phyloP scores from a whole-genome alignment of 2,329 filamentous ascomycete genomes.

The Scortechinia acanthostroma region DNA sequence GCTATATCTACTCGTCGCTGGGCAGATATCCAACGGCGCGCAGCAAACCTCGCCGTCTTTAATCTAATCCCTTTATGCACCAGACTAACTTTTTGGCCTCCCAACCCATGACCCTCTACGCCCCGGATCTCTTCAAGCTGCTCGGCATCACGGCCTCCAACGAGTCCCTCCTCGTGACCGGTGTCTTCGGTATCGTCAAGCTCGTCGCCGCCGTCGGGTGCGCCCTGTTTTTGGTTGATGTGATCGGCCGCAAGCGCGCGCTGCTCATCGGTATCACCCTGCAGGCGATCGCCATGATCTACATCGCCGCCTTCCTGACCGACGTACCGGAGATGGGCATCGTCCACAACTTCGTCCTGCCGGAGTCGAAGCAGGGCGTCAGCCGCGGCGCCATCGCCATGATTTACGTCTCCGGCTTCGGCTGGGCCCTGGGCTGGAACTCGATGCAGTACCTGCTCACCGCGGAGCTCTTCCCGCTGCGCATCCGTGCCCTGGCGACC shows the following conservation, averaged over 20 bases:
- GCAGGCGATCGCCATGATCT: conserved; percentile 25
- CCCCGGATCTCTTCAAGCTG: conserved; percentile 43
- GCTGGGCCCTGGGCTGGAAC: conserved; percentile 39
- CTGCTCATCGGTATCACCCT: conserved; percentile 25
- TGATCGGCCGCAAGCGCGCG: conserved; percentile 42
- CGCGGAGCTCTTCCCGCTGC: conserved; percentile 32
- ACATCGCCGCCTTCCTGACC: conserved; percentile 25
- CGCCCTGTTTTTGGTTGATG: conserved; percentile 51
- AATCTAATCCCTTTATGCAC: conserved; percentile 3
- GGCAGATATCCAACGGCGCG: neutral
- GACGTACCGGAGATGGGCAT: conserved; percentile 24
- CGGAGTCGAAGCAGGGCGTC: conserved; percentile 20
- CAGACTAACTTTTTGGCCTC: conserved; percentile 15
- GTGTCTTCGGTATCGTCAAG: conserved; percentile 48
- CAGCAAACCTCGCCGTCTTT: neutral
- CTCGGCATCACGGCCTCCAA: conserved; percentile 42
- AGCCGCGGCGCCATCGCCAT: conserved; percentile 38
- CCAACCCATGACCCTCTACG: conserved; percentile 44
- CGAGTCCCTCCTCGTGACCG: conserved; percentile 46
- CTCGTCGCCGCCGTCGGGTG: conserved; percentile 39
- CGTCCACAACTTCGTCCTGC: conserved; percentile 26
- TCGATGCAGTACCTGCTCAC: conserved; percentile 47
- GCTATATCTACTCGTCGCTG: conserved; percentile 4
- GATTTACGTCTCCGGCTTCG: conserved; percentile 36
- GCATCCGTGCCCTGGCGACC: conserved; percentile 10